These are phyloP conservation scores for Neofusicoccum kwambonambiense DNA, from an alignment of 2,329 filamentous ascomycete genomes.

Conservation along the genomic window DNA sequence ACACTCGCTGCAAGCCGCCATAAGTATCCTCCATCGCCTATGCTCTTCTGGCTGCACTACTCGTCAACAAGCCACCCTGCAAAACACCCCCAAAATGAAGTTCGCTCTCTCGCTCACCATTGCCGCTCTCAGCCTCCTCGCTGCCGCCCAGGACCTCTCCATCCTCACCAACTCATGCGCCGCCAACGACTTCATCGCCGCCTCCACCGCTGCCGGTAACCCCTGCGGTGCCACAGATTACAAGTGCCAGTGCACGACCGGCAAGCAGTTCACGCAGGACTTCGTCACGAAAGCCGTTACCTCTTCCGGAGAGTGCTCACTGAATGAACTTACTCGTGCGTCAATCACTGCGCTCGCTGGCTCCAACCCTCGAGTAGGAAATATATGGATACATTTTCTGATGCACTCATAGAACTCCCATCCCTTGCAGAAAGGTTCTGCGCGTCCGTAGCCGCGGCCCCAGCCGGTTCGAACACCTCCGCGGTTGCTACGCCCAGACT, in stretches of 20 bases:
- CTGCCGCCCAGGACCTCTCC: neutral
- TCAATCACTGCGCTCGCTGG: neutral
- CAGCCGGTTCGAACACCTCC: neutral
- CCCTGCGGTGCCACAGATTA: slow-evolving; percentile 1
- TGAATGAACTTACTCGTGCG: neutral
- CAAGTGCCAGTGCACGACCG: slow-evolving; percentile 3
- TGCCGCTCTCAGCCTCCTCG: neutral
- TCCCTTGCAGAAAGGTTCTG: neutral
- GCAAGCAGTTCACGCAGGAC: neutral
- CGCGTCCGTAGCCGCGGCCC: neutral
- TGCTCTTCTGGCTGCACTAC: too few species aligned
- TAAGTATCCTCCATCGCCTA: too few species aligned
- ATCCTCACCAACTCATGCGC: slow-evolving; percentile 7
- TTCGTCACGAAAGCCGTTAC: neutral
- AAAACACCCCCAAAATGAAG: neutral
- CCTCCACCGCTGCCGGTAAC: neutral
- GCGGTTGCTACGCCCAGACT: neutral
- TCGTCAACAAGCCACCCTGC: too few species aligned
- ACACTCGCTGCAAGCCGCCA: too few species aligned
- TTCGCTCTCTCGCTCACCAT: neutral
- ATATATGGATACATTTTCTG: neutral
- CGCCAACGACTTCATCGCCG: neutral
- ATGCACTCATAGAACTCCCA: neutral
- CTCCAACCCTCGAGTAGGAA: neutral
- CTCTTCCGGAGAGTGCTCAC: neutral